Conservation (phyloP, 768 basidiomycete species). For the Lenzites betulinus region DNA sequence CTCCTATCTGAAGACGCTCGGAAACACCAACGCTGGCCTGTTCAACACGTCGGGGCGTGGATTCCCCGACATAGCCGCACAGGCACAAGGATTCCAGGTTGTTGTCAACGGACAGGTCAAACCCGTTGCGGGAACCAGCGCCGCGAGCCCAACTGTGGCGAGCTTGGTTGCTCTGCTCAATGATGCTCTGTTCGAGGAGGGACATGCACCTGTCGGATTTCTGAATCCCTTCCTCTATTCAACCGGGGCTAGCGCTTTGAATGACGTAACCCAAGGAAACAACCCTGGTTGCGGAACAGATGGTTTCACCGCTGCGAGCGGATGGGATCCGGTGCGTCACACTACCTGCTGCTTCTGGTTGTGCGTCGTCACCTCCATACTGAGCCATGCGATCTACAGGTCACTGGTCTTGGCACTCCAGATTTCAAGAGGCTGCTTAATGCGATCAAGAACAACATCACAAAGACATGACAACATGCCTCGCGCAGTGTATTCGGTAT, state of each 20-base stretch:
- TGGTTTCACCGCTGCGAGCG: constrained; percentile 32
- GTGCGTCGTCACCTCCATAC: neutral
- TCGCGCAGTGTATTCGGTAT: neutral
- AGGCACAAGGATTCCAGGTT: constrained; percentile 35
- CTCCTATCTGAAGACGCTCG: constrained; percentile 37
- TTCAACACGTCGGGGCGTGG: constrained; percentile 41
- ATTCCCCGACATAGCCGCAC: constrained; percentile 50
- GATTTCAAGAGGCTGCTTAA: constrained; percentile 41
- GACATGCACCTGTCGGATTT: constrained; percentile 35
- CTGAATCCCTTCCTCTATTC: constrained; percentile 39
- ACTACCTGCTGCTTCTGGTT: neutral
- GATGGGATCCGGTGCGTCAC: constrained; percentile 36
- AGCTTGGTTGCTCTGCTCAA: constrained; percentile 37
- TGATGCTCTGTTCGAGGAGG: constrained; percentile 31
- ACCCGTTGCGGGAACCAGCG: constrained; percentile 35
- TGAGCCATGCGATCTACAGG: constrained; percentile 30
- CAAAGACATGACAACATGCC: neutral
- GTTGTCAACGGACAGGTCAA: constrained; percentile 18
- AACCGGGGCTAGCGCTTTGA: constrained; percentile 29
- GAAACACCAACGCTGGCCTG: constrained; percentile 29
- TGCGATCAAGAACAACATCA: neutral
- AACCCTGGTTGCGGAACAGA: constrained; percentile 31
- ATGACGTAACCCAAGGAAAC: constrained; percentile 36
- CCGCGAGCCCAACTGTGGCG: constrained; percentile 37
- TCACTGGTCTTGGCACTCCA: constrained; percentile 64